Percentiles rank a stretch among this genome's conserved stretches.
phyloP scores from a whole-genome alignment of 352 stramenopile species.

The Phytophthora parvispora region DNA sequence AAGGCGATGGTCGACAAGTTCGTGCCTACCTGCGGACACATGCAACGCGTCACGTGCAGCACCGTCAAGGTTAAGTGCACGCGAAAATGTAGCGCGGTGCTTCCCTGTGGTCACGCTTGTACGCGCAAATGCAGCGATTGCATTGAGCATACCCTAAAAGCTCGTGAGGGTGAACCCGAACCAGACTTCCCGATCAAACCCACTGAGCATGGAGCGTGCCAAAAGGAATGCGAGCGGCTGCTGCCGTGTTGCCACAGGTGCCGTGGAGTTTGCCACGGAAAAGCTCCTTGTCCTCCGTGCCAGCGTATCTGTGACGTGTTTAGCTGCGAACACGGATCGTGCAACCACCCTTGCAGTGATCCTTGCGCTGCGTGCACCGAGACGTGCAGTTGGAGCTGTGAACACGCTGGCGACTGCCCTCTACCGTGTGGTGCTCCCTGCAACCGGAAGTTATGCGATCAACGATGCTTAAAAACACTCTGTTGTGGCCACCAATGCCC shows the following conservation, averaged over 20 bases:
- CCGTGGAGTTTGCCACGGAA: constrained; percentile 61
- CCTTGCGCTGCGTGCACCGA: constrained; percentile 82
- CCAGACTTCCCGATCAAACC: constrained; percentile 40
- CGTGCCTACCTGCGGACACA: constrained; percentile 44
- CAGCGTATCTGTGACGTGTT: constrained; percentile 54
- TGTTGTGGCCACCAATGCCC: constrained; percentile 82
- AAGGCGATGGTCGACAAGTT: constrained; percentile 34
- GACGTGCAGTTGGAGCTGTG: constrained; percentile 74
- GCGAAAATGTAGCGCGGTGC: constrained; percentile 22
- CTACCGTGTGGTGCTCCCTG: constrained; percentile 72
- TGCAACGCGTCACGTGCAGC: constrained; percentile 31
- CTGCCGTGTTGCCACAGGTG: constrained; percentile 80
- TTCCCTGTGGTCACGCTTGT: constrained; percentile 53
- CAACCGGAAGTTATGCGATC: constrained; percentile 51
- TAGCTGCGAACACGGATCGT: constrained; percentile 71
- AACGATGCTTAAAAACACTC: constrained; percentile 59
- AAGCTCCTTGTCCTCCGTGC: constrained; percentile 65
- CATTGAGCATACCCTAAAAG: constrained; percentile 40
- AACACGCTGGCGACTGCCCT: constrained; percentile 60
- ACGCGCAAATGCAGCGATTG: constrained; percentile 43
- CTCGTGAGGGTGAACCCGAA: constrained; percentile 21
- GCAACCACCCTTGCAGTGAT: constrained; percentile 49
- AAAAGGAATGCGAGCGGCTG: constrained; percentile 66
- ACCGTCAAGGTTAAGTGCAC: constrained; percentile 30
- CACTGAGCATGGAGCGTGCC: constrained; percentile 57